Evolutionary conservation across 73 alveolate species (phyloP).

Genomic region (Paramecium octaurelia): DNA sequence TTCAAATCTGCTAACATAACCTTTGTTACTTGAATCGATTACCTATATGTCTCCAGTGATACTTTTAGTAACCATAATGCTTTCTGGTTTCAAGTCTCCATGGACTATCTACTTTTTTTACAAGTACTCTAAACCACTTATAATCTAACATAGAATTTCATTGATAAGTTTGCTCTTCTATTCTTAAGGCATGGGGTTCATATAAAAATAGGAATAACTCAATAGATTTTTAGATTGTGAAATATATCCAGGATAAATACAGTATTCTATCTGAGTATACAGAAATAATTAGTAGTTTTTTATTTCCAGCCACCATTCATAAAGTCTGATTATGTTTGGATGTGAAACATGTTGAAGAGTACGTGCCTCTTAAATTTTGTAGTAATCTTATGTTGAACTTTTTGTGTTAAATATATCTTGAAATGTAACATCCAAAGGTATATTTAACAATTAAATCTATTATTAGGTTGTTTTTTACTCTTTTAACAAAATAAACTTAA

Average conservation of each 20-base stretch:
- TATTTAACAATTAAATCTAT: background rate
- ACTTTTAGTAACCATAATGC: slow-evolving; percentile 1
- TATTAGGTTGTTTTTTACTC: background rate
- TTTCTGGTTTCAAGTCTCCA: slow-evolving; percentile 38
- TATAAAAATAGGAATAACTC: slow-evolving; percentile 34
- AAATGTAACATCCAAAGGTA: background rate
- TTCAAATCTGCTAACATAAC: background rate
- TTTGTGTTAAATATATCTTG: background rate
- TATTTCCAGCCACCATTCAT: slow-evolving; percentile 42
- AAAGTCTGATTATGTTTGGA: slow-evolving; percentile 6
- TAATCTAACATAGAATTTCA: background rate
- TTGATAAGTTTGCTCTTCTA: background rate
- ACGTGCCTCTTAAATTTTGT: background rate
- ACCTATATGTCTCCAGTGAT: slow-evolving; percentile 12
- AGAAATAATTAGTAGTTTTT: background rate
- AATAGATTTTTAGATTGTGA: slow-evolving; percentile 10
- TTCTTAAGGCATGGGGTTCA: slow-evolving; percentile 15
- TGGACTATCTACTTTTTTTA: background rate
- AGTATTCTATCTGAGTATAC: background rate
- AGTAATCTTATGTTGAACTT: background rate
- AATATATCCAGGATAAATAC: slow-evolving; percentile 1
- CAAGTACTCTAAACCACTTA: slow-evolving; percentile 14
- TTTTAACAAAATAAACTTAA: slow-evolving; percentile 28
- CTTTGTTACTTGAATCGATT: background rate
- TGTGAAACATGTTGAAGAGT: background rate